Conservation (phyloP, 2,329 filamentous ascomycete genomes). For the Hymenoscyphus repandus region DNA sequence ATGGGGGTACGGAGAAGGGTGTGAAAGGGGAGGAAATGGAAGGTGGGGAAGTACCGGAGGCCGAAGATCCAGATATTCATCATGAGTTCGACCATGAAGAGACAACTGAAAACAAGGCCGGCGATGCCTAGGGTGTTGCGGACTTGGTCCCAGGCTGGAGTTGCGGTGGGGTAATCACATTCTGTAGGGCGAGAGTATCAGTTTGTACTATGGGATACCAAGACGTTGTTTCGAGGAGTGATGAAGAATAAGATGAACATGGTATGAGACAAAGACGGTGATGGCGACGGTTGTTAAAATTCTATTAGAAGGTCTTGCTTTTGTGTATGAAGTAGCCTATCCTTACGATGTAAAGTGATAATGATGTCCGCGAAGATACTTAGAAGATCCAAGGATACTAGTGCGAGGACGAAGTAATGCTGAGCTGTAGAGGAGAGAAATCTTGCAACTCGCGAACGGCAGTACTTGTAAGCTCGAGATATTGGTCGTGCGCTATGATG, state of each 20-base stretch:
- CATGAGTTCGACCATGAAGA: constrained; percentile 60
- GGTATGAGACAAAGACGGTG: no score
- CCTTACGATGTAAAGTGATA: constrained; percentile 37
- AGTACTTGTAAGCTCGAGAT: neutral
- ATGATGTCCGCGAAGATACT: constrained; percentile 48
- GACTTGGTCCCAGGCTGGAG: constrained; percentile 32
- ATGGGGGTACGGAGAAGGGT: neutral
- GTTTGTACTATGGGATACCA: neutral
- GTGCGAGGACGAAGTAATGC: constrained; percentile 35
- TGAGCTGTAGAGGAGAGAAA: constrained; percentile 1
- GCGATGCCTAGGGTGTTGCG: constrained; percentile 43
- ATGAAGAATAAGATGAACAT: neutral
- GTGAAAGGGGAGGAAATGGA: neutral
- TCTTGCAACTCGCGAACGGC: neutral
- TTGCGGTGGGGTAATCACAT: constrained; percentile 35
- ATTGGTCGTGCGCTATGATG: neutral
- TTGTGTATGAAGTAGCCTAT: no score
- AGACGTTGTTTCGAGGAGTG: neutral
- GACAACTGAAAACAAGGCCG: constrained; percentile 54
- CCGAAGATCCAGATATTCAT: constrained; percentile 59
- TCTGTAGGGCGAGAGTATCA: constrained; percentile 8
- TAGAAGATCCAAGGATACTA: constrained; percentile 46
- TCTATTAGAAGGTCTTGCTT: no score
- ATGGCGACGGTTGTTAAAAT: no score
- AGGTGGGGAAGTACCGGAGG: constrained; percentile 35